phyloP scores from a whole-genome alignment of 1,284 basidiomycete species.

The Ganoderma resinaceum region DNA sequence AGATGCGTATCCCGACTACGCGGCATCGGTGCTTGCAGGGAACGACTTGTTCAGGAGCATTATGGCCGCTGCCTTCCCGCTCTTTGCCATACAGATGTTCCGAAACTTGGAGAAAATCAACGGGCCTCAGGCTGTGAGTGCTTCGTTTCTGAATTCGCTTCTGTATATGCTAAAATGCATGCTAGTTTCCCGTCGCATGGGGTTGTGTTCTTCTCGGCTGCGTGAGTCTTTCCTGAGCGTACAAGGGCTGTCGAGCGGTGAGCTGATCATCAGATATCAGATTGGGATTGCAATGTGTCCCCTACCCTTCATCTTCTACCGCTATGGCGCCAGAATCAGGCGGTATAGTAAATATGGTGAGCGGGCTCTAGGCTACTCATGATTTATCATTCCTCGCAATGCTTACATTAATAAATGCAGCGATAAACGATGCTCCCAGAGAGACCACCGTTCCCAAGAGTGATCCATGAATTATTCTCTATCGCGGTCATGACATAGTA shows the following conservation, averaged over 20 bases:
- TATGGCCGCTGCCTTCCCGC: constrained; percentile 46
- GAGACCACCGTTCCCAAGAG: background rate
- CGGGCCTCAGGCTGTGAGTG: background rate
- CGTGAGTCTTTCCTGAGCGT: background rate
- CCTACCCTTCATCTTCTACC: constrained; percentile 33
- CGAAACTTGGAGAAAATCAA: constrained; percentile 35
- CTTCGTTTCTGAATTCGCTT: background rate
- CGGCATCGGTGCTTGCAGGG: constrained; percentile 47
- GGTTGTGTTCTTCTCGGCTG: constrained; percentile 44
- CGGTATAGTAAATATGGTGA: constrained; percentile 11
- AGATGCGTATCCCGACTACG: constrained; percentile 44
- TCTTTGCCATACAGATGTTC: constrained; percentile 44
- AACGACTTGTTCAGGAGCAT: constrained; percentile 45
- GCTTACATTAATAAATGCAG: background rate
- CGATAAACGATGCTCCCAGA: background rate
- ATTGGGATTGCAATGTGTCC: constrained; percentile 41
- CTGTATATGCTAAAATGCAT: background rate
- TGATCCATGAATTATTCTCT: background rate
- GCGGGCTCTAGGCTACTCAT: background rate
- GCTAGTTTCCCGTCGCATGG: constrained; percentile 33
- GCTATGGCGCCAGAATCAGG: constrained; percentile 13
- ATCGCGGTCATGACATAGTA: background rate
- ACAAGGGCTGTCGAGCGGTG: too few relatives aligned
- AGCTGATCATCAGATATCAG: background rate
- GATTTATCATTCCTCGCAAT: background rate